phyloP scores from a whole-genome alignment of 306 rosid species.

The Quercus mongolica region DNA sequence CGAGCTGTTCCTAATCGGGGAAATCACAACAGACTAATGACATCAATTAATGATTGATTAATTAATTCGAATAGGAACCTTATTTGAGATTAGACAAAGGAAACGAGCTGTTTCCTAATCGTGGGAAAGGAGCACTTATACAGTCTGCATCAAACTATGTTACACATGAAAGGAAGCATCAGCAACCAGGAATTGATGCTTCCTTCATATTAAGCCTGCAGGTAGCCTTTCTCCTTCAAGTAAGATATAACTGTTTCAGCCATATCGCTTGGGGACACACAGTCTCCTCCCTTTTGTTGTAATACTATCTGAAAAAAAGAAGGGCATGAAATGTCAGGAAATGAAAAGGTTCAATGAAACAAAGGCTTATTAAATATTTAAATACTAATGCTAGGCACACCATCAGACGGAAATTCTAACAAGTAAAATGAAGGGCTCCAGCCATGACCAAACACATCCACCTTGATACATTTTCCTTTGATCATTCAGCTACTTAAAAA shows the following conservation, averaged over 20 bases:
- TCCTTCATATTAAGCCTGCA: slow-evolving; percentile 46
- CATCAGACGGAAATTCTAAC: neutral
- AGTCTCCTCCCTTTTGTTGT: slow-evolving; percentile 54
- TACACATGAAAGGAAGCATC: slow-evolving; percentile 16
- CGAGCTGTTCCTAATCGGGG: slow-evolving; percentile 56
- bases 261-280: slow-evolving; percentile 54
- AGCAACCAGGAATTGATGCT: slow-evolving; percentile 21
- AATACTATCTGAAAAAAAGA: slow-evolving; percentile 61
- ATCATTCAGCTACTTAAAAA: neutral
- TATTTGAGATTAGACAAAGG: slow-evolving; percentile 36
- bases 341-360: neutral
- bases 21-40: neutral
- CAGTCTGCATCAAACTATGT: slow-evolving; percentile 15
- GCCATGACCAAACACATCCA: neutral
- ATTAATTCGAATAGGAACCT: slow-evolving; percentile 14
- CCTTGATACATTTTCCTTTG: neutral
- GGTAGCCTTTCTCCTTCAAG: slow-evolving; percentile 71
- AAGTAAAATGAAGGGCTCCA: neutral
- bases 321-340: slow-evolving; percentile 3
- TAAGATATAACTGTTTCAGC: slow-evolving; percentile 64
- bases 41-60: slow-evolving; percentile 1
- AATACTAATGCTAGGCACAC: neutral
- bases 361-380: neutral
- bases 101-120: slow-evolving; percentile 72
- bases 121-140: slow-evolving; percentile 17